Conservation (phyloP, 2,329 filamentous ascomycete genomes). For the Penicillium thymicola region DNA sequence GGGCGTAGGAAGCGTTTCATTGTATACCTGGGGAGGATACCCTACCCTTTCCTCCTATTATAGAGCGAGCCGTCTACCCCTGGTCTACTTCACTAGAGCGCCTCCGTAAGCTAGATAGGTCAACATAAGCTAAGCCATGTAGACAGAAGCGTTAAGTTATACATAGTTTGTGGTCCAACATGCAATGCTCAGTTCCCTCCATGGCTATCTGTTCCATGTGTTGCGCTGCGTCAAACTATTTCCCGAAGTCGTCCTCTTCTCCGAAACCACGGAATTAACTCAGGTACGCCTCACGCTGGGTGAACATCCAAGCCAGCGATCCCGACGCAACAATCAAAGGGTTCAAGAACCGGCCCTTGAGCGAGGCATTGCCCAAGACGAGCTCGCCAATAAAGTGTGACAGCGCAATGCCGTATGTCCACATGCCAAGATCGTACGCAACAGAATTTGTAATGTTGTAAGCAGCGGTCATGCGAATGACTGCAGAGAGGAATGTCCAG, state of each 20-base stretch:
- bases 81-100: too few species aligned
- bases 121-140: too few species aligned
- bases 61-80: too few species aligned
- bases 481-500: constrained; percentile 75
- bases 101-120: too few species aligned
- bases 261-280: constrained; percentile 5
- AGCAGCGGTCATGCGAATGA: constrained; percentile 78
- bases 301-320: constrained; percentile 60
- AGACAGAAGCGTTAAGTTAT: background rate
- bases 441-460: constrained; percentile 72
- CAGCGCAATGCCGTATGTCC: constrained; percentile 76
- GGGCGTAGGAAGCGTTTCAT: too few species aligned
- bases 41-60: too few species aligned
- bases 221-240: background rate
- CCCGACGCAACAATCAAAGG: constrained; percentile 57
- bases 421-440: constrained; percentile 76
- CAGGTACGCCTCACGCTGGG: constrained; percentile 50
- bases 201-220: background rate
- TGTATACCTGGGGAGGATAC: too few species aligned
- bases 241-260: background rate
- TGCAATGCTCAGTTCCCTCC: background rate
- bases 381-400: constrained; percentile 77
- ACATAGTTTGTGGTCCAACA: background rate
- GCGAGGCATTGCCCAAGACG: constrained; percentile 70
- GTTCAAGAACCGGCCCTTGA: constrained; percentile 57